Conservation (phyloP, 345 rosid species). For the Hibiscus tridactylites region DNA sequence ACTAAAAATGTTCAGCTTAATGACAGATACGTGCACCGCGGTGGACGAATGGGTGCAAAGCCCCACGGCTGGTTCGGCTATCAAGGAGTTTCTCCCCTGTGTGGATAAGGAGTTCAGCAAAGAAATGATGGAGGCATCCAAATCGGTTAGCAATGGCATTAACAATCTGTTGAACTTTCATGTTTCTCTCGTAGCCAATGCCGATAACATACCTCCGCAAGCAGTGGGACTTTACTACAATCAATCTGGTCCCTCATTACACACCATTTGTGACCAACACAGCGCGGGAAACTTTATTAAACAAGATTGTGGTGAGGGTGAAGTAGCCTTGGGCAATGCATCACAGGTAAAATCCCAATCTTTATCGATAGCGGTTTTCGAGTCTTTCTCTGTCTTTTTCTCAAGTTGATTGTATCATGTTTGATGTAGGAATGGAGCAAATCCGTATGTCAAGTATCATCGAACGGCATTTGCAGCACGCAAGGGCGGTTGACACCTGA, state of each 20-base stretch:
- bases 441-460: slow-evolving; percentile 35
- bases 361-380: no score
- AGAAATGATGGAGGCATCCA: slow-evolving; percentile 35
- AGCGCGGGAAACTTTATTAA: slow-evolving; percentile 14
- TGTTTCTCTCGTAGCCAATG: slow-evolving; percentile 43
- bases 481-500: slow-evolving; percentile 36
- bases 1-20: slow-evolving; percentile 26
- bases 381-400: no score
- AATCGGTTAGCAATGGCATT: slow-evolving; percentile 32
- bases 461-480: slow-evolving; percentile 30
- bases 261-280: slow-evolving; percentile 48
- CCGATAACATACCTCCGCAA: slow-evolving; percentile 26
- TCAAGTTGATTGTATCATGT: no score
- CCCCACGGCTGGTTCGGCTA: slow-evolving; percentile 57
- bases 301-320: slow-evolving; percentile 28
- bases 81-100: slow-evolving; percentile 65
- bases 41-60: slow-evolving; percentile 71
- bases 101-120: slow-evolving; percentile 45
- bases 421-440: slow-evolving; percentile 29
- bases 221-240: slow-evolving; percentile 41
- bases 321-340: slow-evolving; percentile 41
- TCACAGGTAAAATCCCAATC: slow-evolving; percentile 21
- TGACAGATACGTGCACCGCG: slow-evolving; percentile 64
- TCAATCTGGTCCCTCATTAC: slow-evolving; percentile 65
- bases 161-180: slow-evolving; percentile 33